phyloP scores from a whole-genome alignment of 2,329 filamentous ascomycete genomes.

The Coniella vitis region DNA sequence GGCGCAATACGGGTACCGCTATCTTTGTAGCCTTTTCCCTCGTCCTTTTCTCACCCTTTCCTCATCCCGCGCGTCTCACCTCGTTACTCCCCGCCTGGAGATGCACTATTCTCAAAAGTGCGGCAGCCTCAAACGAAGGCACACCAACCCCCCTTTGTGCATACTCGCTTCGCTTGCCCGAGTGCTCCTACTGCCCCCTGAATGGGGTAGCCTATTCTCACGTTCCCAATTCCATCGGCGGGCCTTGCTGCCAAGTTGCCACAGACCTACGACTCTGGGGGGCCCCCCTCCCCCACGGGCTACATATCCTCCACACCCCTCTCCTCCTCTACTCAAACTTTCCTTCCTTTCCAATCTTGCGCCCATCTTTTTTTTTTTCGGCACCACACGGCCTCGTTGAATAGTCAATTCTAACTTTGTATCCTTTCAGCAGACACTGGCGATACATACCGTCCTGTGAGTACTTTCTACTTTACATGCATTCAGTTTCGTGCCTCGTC shows the following conservation, averaged over 20 bases:
- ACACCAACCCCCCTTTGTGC: slow-evolving; percentile 9
- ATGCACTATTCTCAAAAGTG: slow-evolving; percentile 3
- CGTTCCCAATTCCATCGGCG: slow-evolving; percentile 1
- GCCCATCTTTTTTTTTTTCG: neutral
- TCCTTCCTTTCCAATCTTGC: slow-evolving; percentile 3
- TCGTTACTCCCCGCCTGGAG: neutral
- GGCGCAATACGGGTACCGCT: neutral
- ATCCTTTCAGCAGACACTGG: slow-evolving; percentile 48
- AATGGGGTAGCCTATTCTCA: slow-evolving; percentile 12
- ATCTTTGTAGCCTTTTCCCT: neutral
- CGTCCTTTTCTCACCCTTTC: neutral
- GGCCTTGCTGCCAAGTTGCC: slow-evolving; percentile 6
- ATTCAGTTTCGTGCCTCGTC: neutral
- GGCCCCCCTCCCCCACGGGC: neutral
- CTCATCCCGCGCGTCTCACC: neutral
- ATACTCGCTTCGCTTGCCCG: slow-evolving; percentile 9
- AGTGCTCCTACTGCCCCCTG: slow-evolving; percentile 8
- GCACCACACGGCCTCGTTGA: slow-evolving; percentile 1
- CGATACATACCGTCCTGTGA: slow-evolving; percentile 56
- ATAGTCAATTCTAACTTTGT: slow-evolving; percentile 32
- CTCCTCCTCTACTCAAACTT: slow-evolving; percentile 6
- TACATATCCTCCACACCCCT: slow-evolving; percentile 13
- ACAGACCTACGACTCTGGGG: slow-evolving; percentile 14
- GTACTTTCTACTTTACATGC: slow-evolving; percentile 30
- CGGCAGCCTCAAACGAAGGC: slow-evolving; percentile 4